Evolutionary conservation across 2,329 filamentous ascomycete genomes (phyloP), one percentile per base, ranked within the genome.

Genomic region (Mariannaea sp.): DNA sequence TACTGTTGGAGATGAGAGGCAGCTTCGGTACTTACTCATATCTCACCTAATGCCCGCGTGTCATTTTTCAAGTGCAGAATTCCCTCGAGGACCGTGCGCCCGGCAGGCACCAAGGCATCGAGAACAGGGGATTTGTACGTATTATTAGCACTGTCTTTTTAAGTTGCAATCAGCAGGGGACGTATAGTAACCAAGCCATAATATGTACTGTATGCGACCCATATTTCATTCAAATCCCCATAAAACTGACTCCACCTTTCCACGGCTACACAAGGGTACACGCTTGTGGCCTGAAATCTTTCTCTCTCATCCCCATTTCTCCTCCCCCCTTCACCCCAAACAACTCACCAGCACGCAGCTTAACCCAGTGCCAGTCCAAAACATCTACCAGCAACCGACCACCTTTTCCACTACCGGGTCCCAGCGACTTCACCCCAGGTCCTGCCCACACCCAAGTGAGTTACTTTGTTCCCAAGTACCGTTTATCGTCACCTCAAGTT

Each of bases 401-500:
- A 56, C 58, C 56, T 57, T 61, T 62, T 61, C 59, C 46, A 49
- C 47, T 38, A 49, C 67, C 66, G 67, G 58, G 62, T 64, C 62
- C 67, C 62, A 64, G 62, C 62, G 60, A 65, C 62, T 65, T 65
- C 52, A 49, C 38, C 47, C 62, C 60, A 68, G 64, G 62, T 67
- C 57, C 60, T 66, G 57, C 52, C 61, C 60, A 40, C 51, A 42
- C 36, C 51, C 51, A 66, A 75, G 71, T 71, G 66, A 75, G 71
- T 71, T 75, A 75, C 74, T 73, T 76, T 67, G 60, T 62, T 61
- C 65, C 53, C 63, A 75, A 66, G 74, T 76, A 76, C 73, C 68
- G 40, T 62, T 57, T 59, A 53, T 61, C 65, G 59, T 59, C 58
- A 55, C 56, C 55, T 64, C 65, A 58, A 61, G 63, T 55, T 54